These are phyloP conservation scores for Pyrenochaeta sp. DNA, from an alignment of 2,329 filamentous ascomycete species.

Conservation along the genomic window DNA sequence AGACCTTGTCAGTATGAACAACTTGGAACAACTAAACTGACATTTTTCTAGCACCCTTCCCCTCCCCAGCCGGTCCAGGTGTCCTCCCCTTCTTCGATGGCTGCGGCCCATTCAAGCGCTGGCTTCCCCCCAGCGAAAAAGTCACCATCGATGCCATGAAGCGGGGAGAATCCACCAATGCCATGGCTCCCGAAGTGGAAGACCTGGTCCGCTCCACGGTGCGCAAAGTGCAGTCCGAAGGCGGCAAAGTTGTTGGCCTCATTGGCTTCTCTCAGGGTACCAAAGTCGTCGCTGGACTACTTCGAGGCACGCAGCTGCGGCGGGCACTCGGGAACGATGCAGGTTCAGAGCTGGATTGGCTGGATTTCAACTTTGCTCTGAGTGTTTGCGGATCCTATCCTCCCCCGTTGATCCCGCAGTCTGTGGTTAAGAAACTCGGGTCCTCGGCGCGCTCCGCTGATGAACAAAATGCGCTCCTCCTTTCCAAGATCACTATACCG, in stretches of 20 bases:
- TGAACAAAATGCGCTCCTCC: constrained; percentile 16
- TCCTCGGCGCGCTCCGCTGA: constrained; percentile 2
- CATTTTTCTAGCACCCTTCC: constrained; percentile 36
- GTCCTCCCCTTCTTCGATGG: constrained; percentile 50
- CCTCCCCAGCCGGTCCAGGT: constrained; percentile 44
- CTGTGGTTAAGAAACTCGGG: constrained; percentile 10
- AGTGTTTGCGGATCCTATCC: constrained; percentile 39
- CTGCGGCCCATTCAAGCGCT: constrained; percentile 47
- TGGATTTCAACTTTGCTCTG: constrained; percentile 31
- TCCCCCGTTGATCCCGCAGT: constrained; percentile 36
- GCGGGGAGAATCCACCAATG: constrained; percentile 11
- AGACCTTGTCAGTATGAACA: too few relatives aligned
- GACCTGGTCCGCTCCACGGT: constrained; percentile 27
- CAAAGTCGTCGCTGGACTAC: constrained; percentile 42
- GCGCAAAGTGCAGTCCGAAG: constrained; percentile 11
- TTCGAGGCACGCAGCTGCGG: constrained; percentile 34
- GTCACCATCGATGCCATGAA: constrained; percentile 27
- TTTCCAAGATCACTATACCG: constrained; percentile 34
- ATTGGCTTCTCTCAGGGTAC: constrained; percentile 47
- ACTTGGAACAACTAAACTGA: constrained; percentile 12
- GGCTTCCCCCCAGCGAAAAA: constrained; percentile 33
- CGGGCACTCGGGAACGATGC: constrained; percentile 9
- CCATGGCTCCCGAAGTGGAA: constrained; percentile 32
- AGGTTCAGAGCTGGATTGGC: constrained; percentile 10
- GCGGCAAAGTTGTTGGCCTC: constrained; percentile 37